Evolutionary conservation across 352 stramenopile genomes (phyloP), one percentile per base, ranked within the genome.

Genomic region (Peronospora farinosa): DNA sequence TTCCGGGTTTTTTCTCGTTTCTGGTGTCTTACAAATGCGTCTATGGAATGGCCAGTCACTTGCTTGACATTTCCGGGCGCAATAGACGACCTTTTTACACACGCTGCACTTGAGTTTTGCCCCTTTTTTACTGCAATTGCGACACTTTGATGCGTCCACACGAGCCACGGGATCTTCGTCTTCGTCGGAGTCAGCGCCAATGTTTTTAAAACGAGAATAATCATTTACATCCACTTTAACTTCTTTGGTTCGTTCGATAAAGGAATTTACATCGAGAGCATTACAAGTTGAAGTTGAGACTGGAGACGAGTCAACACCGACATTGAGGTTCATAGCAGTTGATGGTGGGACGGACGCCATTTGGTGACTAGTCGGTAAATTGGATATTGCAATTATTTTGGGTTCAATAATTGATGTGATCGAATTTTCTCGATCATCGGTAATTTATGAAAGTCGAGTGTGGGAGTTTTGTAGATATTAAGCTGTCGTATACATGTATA

Each of bases 41-140:
- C 88, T 90, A 73, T 93, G 82, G 67, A 89, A 93, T 40, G 65
- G 65, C 82, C 82, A 93, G 60, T 93, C 82, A 54, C 76, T 86
- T 23, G 78, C 77, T 49, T 93, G 83, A 51, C 83, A 93, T 54
- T 73, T 57, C 39, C 83, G 74, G 35, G 77, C 73, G 51, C 83
- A 93, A 59, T 93, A 93, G 21, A 82, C 64, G 27, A 73, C 80
- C 58, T 90, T 90, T 71, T 92, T 93, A 54, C 83, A 93, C 38
- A 92, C 65, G 15, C 78, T 89, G 65, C 83, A 93, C 71, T 91
- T 91, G 54, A 93, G 80, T 48, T 87, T 86, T 12, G 80, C 80
- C 13, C 77, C 80, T 0, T 54, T 16, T 41, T 85, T 88, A 65
- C 71, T 75, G 67, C 83, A 93, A 49, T 91, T 93, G 57, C 80